Percentiles rank a stretch among this genome's conserved stretches.
Conservation (phyloP, 129 eudicot species). For the Cynara cardunculus region DNA sequence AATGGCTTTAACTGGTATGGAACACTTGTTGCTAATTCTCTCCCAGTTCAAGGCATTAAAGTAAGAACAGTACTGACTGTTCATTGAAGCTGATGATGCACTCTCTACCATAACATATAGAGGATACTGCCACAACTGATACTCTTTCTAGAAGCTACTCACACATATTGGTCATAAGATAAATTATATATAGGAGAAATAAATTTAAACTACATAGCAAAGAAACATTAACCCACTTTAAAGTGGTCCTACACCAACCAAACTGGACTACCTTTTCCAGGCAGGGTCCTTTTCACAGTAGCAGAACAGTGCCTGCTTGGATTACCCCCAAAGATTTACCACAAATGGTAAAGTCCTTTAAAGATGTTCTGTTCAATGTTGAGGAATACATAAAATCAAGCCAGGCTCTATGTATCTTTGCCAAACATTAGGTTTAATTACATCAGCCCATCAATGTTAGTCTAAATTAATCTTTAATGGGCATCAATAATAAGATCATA, state of each 20-base stretch:
- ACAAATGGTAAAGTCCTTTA: slow-evolving; percentile 14
- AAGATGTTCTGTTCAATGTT: slow-evolving; percentile 7
- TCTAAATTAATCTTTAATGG: neutral
- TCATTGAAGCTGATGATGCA: neutral
- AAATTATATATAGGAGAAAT: neutral
- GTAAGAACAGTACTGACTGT: neutral
- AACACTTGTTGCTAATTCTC: slow-evolving; percentile 20
- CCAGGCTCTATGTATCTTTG: neutral
- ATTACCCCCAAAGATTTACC: slow-evolving; percentile 21
- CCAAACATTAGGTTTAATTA: neutral
- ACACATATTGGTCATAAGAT: slow-evolving; percentile 5
- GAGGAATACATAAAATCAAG: neutral
- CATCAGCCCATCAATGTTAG: neutral
- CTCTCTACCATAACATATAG: slow-evolving; percentile 14
- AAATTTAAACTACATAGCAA: slow-evolving; percentile 8
- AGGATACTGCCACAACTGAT: slow-evolving; percentile 19
- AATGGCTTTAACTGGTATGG: slow-evolving; percentile 13
- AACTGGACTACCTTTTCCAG: slow-evolving; percentile 18
- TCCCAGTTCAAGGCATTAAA: slow-evolving; percentile 20
- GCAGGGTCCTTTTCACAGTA: slow-evolving; percentile 23
- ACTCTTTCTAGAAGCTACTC: neutral
- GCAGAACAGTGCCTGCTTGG: slow-evolving; percentile 20
- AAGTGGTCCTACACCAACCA: slow-evolving; percentile 28
- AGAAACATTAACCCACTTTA: slow-evolving; percentile 25
- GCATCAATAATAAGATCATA: slow-evolving; percentile 2